These are phyloP conservation scores for Leucosporidium scottii DNA, from an alignment of 768 basidiomycete species.

Conservation along the genomic window DNA sequence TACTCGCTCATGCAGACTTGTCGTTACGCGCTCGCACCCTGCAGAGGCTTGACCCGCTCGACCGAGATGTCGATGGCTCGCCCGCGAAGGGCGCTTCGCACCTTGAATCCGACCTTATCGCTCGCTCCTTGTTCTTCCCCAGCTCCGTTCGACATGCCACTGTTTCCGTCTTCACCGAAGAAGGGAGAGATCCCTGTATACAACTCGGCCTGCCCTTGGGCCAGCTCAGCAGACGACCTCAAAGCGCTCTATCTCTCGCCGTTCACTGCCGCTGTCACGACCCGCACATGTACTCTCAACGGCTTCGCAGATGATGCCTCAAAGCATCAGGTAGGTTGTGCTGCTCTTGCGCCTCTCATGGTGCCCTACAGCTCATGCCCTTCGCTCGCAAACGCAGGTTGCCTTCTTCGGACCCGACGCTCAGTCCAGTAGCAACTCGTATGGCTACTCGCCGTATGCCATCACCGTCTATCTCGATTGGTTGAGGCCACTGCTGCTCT, in stretches of 20 bases:
- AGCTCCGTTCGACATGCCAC: conserved; percentile 6
- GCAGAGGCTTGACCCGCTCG: too few relatives aligned
- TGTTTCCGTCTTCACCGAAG: conserved; percentile 4
- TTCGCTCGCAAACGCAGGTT: conserved; percentile 3
- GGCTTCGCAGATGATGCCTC: conserved; percentile 63
- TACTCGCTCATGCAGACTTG: too few relatives aligned
- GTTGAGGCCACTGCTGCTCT: conserved; percentile 50
- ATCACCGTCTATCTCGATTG: conserved; percentile 60
- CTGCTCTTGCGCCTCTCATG: background rate
- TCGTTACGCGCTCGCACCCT: too few relatives aligned
- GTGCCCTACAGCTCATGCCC: conserved; percentile 1
- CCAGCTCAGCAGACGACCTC: conserved; percentile 61
- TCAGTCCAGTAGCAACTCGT: conserved; percentile 66
- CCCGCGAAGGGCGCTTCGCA: too few relatives aligned
- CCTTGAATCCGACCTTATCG: too few relatives aligned
- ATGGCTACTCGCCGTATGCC: conserved; percentile 77
- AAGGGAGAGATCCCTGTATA: conserved; percentile 44
- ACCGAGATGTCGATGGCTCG: too few relatives aligned
- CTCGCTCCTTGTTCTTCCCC: too few relatives aligned
- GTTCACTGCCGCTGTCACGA: conserved; percentile 70
- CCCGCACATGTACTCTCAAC: conserved; percentile 62
- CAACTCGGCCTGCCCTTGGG: conserved; percentile 77
- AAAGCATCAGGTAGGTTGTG: conserved; percentile 52
- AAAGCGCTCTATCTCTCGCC: conserved; percentile 58
- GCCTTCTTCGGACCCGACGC: conserved; percentile 33